Evolutionary conservation across 2,329 filamentous ascomycete genomes (phyloP).

Genomic region (Blastomyces percursus): DNA sequence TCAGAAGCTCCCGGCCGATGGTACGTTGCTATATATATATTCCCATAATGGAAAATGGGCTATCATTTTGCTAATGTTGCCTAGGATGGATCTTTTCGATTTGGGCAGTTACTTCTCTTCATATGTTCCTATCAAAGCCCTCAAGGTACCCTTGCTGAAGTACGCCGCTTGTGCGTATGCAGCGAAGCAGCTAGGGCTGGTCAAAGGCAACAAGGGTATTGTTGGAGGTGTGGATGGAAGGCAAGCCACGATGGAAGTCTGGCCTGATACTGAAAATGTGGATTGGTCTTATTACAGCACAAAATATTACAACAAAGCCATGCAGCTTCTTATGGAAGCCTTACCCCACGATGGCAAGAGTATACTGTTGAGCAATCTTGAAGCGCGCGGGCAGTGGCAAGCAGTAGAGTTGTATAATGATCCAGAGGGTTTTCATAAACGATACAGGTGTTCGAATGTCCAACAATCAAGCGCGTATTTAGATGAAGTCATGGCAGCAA

Average conservation of each 20-base stretch:
- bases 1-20: slow-evolving; percentile 50
- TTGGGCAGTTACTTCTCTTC: slow-evolving; percentile 50
- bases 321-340: slow-evolving; percentile 44
- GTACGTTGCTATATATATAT: slow-evolving; percentile 25
- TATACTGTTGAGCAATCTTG: slow-evolving; percentile 24
- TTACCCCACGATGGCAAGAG: slow-evolving; percentile 29
- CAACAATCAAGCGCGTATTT: slow-evolving; percentile 31
- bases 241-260: slow-evolving; percentile 45
- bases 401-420: slow-evolving; percentile 24
- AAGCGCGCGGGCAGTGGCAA: slow-evolving; percentile 29
- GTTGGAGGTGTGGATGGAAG: slow-evolving; percentile 36
- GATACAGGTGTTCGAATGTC: slow-evolving; percentile 36
- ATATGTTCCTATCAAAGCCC: slow-evolving; percentile 49
- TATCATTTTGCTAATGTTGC: slow-evolving; percentile 2
- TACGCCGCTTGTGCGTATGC: slow-evolving; percentile 50
- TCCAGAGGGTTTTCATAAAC: slow-evolving; percentile 37
- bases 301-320: slow-evolving; percentile 53
- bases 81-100: slow-evolving; percentile 37
- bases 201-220: slow-evolving; percentile 42
- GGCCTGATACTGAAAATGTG: slow-evolving; percentile 38
- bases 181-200: slow-evolving; percentile 49
- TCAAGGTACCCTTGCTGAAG: slow-evolving; percentile 37
- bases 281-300: slow-evolving; percentile 53
- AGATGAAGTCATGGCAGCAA: slow-evolving; percentile 54
- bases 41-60: neutral